Conservation (phyloP, 177 flowering plant genomes). For the Tripterygium wilfordii region DNA sequence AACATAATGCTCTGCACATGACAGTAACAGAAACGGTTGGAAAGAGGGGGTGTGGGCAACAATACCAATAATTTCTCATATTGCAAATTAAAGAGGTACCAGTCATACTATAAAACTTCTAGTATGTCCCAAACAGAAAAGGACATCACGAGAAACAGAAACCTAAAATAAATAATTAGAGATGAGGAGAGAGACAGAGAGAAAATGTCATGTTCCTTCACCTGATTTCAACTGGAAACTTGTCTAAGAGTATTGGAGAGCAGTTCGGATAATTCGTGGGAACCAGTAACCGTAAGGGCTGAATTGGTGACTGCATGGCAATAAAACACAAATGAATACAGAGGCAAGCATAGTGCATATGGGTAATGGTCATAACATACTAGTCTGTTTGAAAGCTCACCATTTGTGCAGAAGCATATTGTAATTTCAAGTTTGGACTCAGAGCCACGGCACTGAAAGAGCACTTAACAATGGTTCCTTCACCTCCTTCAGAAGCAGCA, state of each 20-base stretch:
- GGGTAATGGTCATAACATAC: too few relatives aligned
- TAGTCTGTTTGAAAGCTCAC: background rate
- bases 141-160: background rate
- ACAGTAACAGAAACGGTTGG: too few relatives aligned
- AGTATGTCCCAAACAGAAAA: background rate
- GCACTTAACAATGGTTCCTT: slow-evolving; percentile 73
- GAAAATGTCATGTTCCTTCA: slow-evolving; percentile 16
- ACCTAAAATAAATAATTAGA: background rate
- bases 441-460: slow-evolving; percentile 69
- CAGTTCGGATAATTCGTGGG: slow-evolving; percentile 79
- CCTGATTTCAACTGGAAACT: slow-evolving; percentile 77
- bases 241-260: slow-evolving; percentile 81
- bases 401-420: slow-evolving; percentile 35
- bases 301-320: slow-evolving; percentile 77
- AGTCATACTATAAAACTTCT: too few relatives aligned
- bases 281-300: slow-evolving; percentile 70
- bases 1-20: too few relatives aligned
- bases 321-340: slow-evolving; percentile 10
- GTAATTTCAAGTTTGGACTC: slow-evolving; percentile 61
- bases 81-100: too few relatives aligned
- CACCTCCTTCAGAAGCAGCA: slow-evolving; percentile 43
- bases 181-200: background rate
- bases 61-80: too few relatives aligned
- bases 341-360: background rate
- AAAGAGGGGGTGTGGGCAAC: too few relatives aligned